A percentile compares a stretch with the other conserved stretches of the same genome.
Conservation (phyloP, 148 eudicot genomes). For the Cornus controversa region DNA sequence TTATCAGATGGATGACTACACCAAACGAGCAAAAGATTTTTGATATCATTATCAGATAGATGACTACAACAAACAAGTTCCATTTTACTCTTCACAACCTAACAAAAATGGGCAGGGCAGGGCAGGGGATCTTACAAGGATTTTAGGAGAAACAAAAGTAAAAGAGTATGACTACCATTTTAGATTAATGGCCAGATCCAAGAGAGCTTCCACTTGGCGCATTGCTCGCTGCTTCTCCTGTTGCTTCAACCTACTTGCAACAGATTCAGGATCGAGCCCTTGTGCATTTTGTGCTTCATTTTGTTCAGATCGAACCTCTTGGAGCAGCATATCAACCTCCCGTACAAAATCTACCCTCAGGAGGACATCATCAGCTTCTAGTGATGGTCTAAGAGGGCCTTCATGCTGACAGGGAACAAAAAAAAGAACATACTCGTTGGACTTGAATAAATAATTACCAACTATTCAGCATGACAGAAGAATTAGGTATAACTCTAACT, state of each 20-base stretch:
- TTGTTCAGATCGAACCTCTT: conserved; percentile 65
- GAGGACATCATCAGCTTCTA: conserved; percentile 72
- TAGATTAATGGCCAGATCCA: conserved; percentile 73
- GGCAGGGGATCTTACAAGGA: neutral
- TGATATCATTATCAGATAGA: neutral
- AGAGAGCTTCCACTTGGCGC: conserved; percentile 60
- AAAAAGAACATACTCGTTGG: conserved; percentile 2
- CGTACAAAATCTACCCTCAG: conserved; percentile 85
- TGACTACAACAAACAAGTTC: neutral
- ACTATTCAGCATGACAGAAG: neutral
- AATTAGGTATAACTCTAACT: neutral
- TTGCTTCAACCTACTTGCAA: conserved; percentile 71
- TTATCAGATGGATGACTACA: too few species aligned
- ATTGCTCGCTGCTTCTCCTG: conserved; percentile 84
- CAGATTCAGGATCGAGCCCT: conserved; percentile 84
- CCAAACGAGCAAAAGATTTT: too few species aligned
- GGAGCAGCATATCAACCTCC: conserved; percentile 71
- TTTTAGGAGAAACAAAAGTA: neutral
- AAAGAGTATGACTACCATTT: conserved; percentile 42
- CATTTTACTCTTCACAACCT: neutral
- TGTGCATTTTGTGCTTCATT: conserved; percentile 26
- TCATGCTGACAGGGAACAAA: conserved; percentile 52
- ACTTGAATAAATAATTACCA: neutral
- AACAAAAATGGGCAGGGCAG: neutral
- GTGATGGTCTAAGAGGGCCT: conserved; percentile 67